A percentile compares a stretch with the other conserved stretches of the same genome.
Conservation (phyloP, 305 asterid genomes). For the Coffea humblotiana region DNA sequence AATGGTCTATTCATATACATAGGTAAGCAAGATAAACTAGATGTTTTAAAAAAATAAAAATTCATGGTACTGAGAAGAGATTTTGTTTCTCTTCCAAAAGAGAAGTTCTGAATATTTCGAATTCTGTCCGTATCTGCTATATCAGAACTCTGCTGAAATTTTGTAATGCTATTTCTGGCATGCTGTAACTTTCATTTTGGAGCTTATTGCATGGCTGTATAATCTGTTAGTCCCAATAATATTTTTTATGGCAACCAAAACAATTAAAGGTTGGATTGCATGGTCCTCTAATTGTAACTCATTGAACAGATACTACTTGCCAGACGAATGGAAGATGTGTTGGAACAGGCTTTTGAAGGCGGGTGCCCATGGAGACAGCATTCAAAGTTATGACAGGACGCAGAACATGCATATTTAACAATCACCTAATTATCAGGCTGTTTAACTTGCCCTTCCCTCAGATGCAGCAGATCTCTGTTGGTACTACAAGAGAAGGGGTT, state of each 20-base stretch:
- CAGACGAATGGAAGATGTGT: constrained; percentile 92
- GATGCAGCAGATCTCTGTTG: constrained; percentile 6
- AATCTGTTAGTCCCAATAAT: not conserved
- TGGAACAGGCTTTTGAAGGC: constrained; percentile 95
- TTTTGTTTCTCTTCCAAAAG: not conserved
- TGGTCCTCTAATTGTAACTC: constrained; percentile 9
- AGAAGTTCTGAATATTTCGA: not conserved
- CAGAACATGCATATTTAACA: not conserved
- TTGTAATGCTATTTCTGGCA: not conserved
- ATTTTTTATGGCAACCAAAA: not conserved
- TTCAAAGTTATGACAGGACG: constrained; percentile 58
- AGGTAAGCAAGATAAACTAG: not conserved
- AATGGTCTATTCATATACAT: not conserved
- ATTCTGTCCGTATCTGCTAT: not conserved
- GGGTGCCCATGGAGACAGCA: constrained; percentile 90
- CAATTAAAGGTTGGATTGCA: not conserved
- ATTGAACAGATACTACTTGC: constrained; percentile 70
- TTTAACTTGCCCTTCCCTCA: not conserved
- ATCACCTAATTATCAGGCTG: constrained; percentile 11
- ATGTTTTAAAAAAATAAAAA: not conserved
- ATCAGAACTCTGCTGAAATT: not conserved
- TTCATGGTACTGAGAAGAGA: not conserved
- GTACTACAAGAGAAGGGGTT: not conserved
- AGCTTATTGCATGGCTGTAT: not conserved
- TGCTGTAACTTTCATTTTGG: not conserved